Percentiles rank a stretch among this genome's conserved stretches.
phyloP scores from a whole-genome alignment of 108 stramenopile genomes.

The Fistulifera solaris region DNA sequence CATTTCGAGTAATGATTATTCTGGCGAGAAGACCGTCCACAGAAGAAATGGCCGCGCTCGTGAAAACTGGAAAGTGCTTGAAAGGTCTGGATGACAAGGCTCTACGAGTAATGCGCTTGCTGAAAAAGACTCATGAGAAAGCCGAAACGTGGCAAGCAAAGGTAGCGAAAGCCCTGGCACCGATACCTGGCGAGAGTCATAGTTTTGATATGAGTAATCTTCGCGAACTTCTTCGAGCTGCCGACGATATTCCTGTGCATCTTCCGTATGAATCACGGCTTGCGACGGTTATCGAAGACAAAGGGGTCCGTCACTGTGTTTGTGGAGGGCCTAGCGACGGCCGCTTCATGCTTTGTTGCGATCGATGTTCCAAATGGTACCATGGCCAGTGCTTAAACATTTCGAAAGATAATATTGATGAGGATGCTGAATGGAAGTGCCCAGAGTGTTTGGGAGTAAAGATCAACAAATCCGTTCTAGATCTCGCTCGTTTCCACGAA shows the following conservation, averaged over 20 bases:
- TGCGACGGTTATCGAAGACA: constrained; percentile 49
- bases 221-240: constrained; percentile 26
- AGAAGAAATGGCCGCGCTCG: constrained; percentile 33
- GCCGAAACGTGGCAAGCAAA: constrained; percentile 49
- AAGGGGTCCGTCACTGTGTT: constrained; percentile 48
- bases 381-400: constrained; percentile 76
- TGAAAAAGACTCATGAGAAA: constrained; percentile 46
- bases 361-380: constrained; percentile 77
- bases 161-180: constrained; percentile 41
- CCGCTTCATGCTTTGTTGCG: constrained; percentile 79
- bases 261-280: constrained; percentile 41
- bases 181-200: constrained; percentile 31
- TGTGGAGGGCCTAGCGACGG: constrained; percentile 82
- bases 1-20: constrained; percentile 30
- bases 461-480: constrained; percentile 6
- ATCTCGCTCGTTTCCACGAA: constrained; percentile 2
- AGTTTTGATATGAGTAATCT: constrained; percentile 31
- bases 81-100: constrained; percentile 62
- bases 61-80: constrained; percentile 30
- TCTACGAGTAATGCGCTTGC: constrained; percentile 19
- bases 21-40: constrained; percentile 40
- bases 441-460: constrained; percentile 28
- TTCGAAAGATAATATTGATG: constrained; percentile 24
- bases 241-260: constrained; percentile 33
- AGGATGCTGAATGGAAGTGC: constrained; percentile 48